Conservation (phyloP, 306 rosid species). For the Medicago truncatula region MtrunA17r5.0-ANR NC_053044.1:37996501-37997000, state of each 20-base stretch:
- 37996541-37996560: too few species aligned
- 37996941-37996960: constrained; percentile 25
- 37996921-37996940: constrained; percentile 21
- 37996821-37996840: not conserved
- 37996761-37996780: not conserved
- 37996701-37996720: constrained; percentile 5
- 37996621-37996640: not conserved
- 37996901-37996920: constrained; percentile 45
- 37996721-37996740: not conserved
- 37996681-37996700: not conserved
- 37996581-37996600: not conserved
- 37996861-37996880: not conserved
- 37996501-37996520: too few species aligned
- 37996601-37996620: constrained; percentile 21
- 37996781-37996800: not conserved
- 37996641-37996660: constrained; percentile 3
- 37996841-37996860: not conserved
- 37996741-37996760: too few species aligned
- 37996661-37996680: not conserved
- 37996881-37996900: not conserved
- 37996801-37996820: not conserved
- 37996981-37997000: constrained; percentile 38
- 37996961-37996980: constrained; percentile 30
- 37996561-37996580: not conserved
- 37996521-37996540: too few species aligned